These are phyloP conservation scores for Pichia sporocuriosa DNA, from an alignment of 805 yeast genomes.

Conservation along the genomic window DNA sequence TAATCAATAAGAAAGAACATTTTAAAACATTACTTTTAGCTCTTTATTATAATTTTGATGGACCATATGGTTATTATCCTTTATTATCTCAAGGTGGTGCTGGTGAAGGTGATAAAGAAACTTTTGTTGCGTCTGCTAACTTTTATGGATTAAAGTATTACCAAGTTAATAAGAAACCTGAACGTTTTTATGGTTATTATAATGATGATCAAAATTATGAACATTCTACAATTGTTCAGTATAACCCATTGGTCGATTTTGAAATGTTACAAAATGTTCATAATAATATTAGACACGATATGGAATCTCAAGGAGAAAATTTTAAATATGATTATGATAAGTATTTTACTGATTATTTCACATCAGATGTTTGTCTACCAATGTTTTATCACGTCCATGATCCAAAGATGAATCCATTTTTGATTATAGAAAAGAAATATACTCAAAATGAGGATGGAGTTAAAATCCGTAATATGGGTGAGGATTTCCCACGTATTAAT, in stretches of 20 bases:
- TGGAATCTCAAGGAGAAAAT: constrained; percentile 20
- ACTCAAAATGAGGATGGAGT: constrained; percentile 26
- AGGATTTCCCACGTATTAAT: constrained; percentile 28
- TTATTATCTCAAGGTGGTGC: constrained; percentile 52
- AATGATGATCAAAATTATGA: constrained; percentile 27
- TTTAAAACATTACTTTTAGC: constrained; percentile 48
- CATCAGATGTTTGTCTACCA: constrained; percentile 24
- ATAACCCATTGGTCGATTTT: constrained; percentile 29
- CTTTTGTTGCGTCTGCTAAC: constrained; percentile 65
- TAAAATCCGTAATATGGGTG: constrained; percentile 30
- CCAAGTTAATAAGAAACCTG: constrained; percentile 41
- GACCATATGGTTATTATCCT: constrained; percentile 52
- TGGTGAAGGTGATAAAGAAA: constrained; percentile 83
- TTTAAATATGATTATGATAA: constrained; percentile 26
- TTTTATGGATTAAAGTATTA: constrained; percentile 43
- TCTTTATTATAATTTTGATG: constrained; percentile 53
- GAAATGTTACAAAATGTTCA: constrained; percentile 22
- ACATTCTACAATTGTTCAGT: constrained; percentile 32
- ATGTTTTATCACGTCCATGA: constrained; percentile 43
- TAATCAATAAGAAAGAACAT: constrained; percentile 51
- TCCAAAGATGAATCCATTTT: constrained; percentile 51
- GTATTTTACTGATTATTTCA: constrained; percentile 23
- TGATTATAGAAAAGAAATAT: constrained; percentile 23
- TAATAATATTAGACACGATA: constrained; percentile 17
- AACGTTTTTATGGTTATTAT: constrained; percentile 30